Conservation (phyloP, 129 eudicot genomes). For the Arctium minus region DNA sequence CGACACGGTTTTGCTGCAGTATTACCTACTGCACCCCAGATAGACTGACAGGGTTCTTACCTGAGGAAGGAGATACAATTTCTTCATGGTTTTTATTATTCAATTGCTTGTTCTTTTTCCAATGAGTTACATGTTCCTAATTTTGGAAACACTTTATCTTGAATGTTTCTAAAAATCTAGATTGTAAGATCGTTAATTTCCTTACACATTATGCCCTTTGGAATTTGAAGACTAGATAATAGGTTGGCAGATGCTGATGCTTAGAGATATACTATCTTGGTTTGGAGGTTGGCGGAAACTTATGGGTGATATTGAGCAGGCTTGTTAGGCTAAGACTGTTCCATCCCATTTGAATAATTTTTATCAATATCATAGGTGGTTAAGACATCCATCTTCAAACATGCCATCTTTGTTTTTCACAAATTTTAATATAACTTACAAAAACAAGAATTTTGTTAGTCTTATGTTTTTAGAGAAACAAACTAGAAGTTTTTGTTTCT, state of each 20-base stretch:
- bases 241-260: background rate
- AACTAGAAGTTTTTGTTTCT: too few species aligned
- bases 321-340: background rate
- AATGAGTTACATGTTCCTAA: background rate
- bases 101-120: background rate
- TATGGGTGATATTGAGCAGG: background rate
- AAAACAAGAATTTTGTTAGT: background rate
- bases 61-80: background rate
- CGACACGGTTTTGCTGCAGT: background rate
- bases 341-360: background rate
- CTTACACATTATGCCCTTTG: background rate
- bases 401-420: background rate
- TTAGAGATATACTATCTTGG: background rate
- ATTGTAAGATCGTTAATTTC: background rate
- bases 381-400: background rate
- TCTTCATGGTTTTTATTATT: background rate
- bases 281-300: background rate
- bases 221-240: background rate
- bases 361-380: background rate
- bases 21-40: background rate
- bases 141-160: background rate
- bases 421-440: background rate
- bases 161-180: background rate
- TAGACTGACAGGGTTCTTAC: background rate
- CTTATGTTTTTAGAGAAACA: background rate